A percentile compares a stretch with the other conserved stretches of the same genome.
Conservation (phyloP, 169 alveolate species). For the Plasmodium vivax region DNA sequence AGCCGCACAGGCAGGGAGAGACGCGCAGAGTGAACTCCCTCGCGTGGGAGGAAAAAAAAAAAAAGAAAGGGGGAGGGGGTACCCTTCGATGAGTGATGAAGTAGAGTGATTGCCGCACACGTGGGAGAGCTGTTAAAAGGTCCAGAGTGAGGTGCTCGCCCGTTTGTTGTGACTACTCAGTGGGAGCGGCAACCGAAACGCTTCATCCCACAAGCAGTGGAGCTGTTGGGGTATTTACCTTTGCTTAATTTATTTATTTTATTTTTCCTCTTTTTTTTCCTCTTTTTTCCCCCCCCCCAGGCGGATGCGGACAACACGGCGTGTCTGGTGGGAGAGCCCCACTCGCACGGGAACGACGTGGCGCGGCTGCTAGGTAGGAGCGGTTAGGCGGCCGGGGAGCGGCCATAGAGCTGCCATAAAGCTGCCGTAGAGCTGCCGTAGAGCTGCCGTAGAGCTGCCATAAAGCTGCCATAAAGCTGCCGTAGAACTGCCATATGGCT, state of each 20-base stretch:
- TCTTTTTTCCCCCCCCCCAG: not conserved
- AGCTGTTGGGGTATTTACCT: not conserved
- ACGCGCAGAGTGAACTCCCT: not conserved
- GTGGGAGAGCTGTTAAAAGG: not conserved
- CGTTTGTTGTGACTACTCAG: no score
- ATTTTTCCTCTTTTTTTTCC: not conserved
- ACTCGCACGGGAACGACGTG: slow-evolving; percentile 63
- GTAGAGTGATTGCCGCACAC: not conserved
- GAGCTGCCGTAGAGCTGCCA: no score
- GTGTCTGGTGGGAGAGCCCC: slow-evolving; percentile 55
- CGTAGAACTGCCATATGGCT: no score
- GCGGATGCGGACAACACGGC: slow-evolving; percentile 60
- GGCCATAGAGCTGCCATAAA: no score
- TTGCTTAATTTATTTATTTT: not conserved
- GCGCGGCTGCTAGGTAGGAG: slow-evolving; percentile 51
- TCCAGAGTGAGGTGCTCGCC: not conserved
- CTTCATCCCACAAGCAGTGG: not conserved
- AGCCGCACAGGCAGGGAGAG: not conserved
- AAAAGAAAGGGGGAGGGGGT: not conserved
- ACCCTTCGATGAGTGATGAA: not conserved
- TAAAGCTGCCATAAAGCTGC: no score
- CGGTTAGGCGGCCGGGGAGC: no score
- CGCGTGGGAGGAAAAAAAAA: not conserved
- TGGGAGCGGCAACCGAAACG: not conserved
- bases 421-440: no score